phyloP scores from a whole-genome alignment of 768 basidiomycete species.

The Termitomyces sp. region DNA sequence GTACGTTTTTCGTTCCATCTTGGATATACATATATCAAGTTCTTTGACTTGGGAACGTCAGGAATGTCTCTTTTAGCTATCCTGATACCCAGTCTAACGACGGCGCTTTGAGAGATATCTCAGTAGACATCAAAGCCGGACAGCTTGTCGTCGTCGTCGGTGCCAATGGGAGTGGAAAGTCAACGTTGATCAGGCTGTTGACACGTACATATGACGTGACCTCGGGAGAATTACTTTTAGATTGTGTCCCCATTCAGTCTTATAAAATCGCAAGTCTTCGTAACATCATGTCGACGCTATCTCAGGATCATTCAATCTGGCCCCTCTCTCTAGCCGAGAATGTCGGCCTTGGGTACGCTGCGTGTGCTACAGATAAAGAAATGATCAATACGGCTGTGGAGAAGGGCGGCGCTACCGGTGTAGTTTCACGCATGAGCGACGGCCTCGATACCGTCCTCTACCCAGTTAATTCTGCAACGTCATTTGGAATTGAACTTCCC shows the following conservation, averaged over 20 bases:
- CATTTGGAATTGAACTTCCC: slow-evolving; percentile 3
- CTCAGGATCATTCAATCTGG: slow-evolving; percentile 42
- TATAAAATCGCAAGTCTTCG: slow-evolving; percentile 37
- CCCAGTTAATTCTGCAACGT: neutral
- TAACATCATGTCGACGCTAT: slow-evolving; percentile 38
- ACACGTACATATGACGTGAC: slow-evolving; percentile 42
- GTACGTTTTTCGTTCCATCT: slow-evolving; percentile 10
- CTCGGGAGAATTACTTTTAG: slow-evolving; percentile 31
- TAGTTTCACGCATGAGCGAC: slow-evolving; percentile 5
- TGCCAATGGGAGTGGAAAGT: slow-evolving; percentile 49
- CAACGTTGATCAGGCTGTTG: slow-evolving; percentile 44
- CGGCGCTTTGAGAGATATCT: slow-evolving; percentile 31
- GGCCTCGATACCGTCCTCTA: slow-evolving; percentile 15
- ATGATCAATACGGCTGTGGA: slow-evolving; percentile 23
- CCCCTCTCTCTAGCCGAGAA: slow-evolving; percentile 40
- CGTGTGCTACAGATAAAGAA: slow-evolving; percentile 8
- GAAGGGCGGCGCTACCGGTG: slow-evolving; percentile 19
- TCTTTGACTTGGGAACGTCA: slow-evolving; percentile 14
- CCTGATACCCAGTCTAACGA: slow-evolving; percentile 30
- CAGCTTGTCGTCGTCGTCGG: slow-evolving; percentile 53
- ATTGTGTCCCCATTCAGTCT: slow-evolving; percentile 30
- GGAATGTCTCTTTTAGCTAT: slow-evolving; percentile 48
- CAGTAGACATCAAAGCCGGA: slow-evolving; percentile 37
- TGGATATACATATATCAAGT: neutral
- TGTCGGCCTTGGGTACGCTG: slow-evolving; percentile 24